A percentile compares a stretch with the other conserved stretches of the same genome.
These are phyloP conservation scores for Vaccinium corymbosum DNA, from an alignment of 148 eudicot genomes.

Conservation along the genomic window DNA sequence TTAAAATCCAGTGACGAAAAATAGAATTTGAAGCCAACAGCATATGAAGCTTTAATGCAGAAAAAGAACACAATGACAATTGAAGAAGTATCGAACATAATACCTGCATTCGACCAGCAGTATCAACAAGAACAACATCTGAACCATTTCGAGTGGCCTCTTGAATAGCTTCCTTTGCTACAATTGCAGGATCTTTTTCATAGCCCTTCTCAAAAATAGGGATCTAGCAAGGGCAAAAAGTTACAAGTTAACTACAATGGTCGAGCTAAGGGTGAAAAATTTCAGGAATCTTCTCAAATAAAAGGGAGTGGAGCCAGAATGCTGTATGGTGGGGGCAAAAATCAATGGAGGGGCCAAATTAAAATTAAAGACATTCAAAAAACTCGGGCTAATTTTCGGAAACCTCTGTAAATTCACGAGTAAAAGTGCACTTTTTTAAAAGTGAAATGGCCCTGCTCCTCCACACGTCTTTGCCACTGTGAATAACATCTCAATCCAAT, in stretches of 20 bases:
- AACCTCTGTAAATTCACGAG: not conserved
- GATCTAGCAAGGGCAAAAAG: conserved; percentile 38
- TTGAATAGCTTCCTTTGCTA: conserved; percentile 96
- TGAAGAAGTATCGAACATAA: not conserved
- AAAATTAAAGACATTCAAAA: not conserved
- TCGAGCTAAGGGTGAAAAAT: not conserved
- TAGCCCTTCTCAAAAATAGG: conserved; percentile 99
- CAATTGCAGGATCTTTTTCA: conserved; percentile 97
- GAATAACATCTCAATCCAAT: not conserved
- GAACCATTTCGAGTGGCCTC: conserved; percentile 89
- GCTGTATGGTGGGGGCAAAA: not conserved
- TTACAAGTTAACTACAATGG: not conserved
- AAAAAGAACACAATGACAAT: not conserved
- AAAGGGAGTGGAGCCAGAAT: not conserved
- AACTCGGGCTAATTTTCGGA: not conserved
- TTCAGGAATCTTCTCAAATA: not conserved
- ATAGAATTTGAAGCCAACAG: not conserved
- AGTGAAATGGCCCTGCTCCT: not conserved
- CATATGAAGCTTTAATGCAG: conserved; percentile 8
- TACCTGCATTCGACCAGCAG: conserved; percentile 99
- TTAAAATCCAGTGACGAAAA: not conserved
- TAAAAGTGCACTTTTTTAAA: not conserved
- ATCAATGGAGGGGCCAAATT: not conserved
- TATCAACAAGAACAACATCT: conserved; percentile 97
- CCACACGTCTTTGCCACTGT: not conserved